These are phyloP conservation scores for Prunus fruticosa DNA, from an alignment of 306 rosid genomes.

Conservation along the genomic window DNA sequence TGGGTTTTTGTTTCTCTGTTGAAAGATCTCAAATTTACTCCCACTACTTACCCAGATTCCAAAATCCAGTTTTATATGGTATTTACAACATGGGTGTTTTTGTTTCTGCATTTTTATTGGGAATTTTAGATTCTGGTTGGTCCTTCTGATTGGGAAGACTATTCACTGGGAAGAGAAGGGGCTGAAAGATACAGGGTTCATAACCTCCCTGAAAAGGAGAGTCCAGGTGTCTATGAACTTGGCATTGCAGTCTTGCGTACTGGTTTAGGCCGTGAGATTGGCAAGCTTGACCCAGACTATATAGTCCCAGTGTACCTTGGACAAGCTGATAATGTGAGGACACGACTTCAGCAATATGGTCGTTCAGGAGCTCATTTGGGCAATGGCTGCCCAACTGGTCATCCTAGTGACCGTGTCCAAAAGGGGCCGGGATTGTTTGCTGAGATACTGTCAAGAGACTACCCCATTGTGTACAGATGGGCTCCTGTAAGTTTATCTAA, in stretches of 20 bases:
- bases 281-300: slow-evolving; percentile 36
- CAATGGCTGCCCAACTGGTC: slow-evolving; percentile 7
- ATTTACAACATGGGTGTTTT: slow-evolving; percentile 2
- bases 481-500: slow-evolving; percentile 60
- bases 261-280: slow-evolving; percentile 47
- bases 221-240: slow-evolving; percentile 81
- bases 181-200: slow-evolving; percentile 64
- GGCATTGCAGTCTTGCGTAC: slow-evolving; percentile 43
- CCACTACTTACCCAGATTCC: not conserved
- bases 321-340: slow-evolving; percentile 68
- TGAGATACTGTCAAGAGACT: slow-evolving; percentile 51
- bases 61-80: not conserved
- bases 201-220: slow-evolving; percentile 49
- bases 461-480: slow-evolving; percentile 78
- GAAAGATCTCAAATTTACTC: not conserved
- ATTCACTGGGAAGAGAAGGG: slow-evolving; percentile 65
- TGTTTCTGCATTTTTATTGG: not conserved
- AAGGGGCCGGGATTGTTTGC: slow-evolving; percentile 57
- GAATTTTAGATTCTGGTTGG: slow-evolving; percentile 69
- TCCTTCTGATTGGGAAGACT: slow-evolving; percentile 76
- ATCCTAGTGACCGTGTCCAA: slow-evolving; percentile 16
- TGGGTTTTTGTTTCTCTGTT: not conserved
- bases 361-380: slow-evolving; percentile 75
- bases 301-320: slow-evolving; percentile 72
- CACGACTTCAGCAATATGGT: slow-evolving; percentile 69